Evolutionary conservation across 805 yeast species (phyloP).

Genomic region (Saccharomycopsis synnaedendra): DNA sequence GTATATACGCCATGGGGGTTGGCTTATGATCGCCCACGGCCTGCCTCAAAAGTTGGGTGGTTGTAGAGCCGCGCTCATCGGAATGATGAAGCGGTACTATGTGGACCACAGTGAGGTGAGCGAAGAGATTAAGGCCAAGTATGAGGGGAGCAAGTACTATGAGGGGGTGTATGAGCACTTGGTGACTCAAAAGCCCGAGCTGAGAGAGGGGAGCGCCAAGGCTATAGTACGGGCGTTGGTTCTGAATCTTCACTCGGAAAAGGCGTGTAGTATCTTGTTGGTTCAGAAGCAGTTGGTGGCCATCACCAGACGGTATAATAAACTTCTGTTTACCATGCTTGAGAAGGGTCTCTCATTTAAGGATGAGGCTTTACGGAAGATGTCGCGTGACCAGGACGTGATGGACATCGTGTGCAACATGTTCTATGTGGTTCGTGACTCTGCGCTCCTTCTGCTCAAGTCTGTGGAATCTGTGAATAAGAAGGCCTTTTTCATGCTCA

Average conservation of each 20-base stretch:
- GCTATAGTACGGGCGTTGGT: too few species aligned
- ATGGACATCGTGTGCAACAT: slow-evolving; percentile 13
- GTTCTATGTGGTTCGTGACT: slow-evolving; percentile 13
- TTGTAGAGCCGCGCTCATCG: slow-evolving; percentile 7
- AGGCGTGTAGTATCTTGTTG: slow-evolving; percentile 9
- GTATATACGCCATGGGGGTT: slow-evolving; percentile 7
- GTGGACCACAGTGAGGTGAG: slow-evolving; percentile 1
- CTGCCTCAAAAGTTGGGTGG: slow-evolving; percentile 5
- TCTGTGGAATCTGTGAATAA: slow-evolving; percentile 6
- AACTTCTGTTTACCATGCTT: slow-evolving; percentile 7
- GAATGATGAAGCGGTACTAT: slow-evolving; percentile 8
- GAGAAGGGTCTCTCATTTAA: slow-evolving; percentile 12
- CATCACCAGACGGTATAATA: slow-evolving; percentile 9
- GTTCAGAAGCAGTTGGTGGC: slow-evolving; percentile 13
- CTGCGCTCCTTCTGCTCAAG: slow-evolving; percentile 6
- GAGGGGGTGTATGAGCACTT: neutral
- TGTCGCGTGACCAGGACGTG: neutral
- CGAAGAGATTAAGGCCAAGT: slow-evolving; percentile 1
- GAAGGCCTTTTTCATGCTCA: slow-evolving; percentile 16
- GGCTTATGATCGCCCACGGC: slow-evolving; percentile 11
- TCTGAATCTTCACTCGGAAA: neutral
- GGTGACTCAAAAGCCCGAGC: too few species aligned
- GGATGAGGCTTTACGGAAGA: neutral
- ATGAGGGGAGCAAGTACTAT: slow-evolving; percentile 4
- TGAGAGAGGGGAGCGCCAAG: too few species aligned